Percentiles rank a stretch among this genome's conserved stretches.
Conservation (phyloP, 2,329 filamentous ascomycete species). For the Nigrograna mackinnonii region DNA sequence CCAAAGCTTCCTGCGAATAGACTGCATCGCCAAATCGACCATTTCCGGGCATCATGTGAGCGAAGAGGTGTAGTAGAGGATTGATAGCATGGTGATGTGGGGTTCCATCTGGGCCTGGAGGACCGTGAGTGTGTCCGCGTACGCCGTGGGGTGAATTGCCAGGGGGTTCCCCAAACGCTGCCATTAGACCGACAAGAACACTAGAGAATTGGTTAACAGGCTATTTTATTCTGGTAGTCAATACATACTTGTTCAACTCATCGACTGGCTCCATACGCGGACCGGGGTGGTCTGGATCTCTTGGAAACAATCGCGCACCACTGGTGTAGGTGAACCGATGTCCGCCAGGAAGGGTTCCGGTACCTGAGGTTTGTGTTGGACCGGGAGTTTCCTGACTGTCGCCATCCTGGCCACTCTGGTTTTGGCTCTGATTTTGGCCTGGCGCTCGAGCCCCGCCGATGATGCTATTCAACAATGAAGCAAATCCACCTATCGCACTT, state of each 20-base stretch:
- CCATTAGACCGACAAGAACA: conserved; percentile 36
- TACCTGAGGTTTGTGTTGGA: conserved; percentile 8
- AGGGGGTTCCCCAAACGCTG: conserved; percentile 34
- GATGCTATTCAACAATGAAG: conserved; percentile 51
- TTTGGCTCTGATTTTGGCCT: conserved; percentile 5
- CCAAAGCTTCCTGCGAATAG: conserved; percentile 86
- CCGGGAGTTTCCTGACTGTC: conserved; percentile 18
- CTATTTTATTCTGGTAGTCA: not conserved
- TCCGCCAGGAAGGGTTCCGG: conserved; percentile 14
- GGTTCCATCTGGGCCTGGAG: not conserved
- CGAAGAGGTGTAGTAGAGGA: conserved; percentile 52
- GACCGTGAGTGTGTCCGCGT: conserved; percentile 7
- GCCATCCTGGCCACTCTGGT: conserved; percentile 10
- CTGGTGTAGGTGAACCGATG: conserved; percentile 35
- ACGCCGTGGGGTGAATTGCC: conserved; percentile 15
- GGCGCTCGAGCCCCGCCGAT: conserved; percentile 27
- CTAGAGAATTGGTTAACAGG: conserved; percentile 21
- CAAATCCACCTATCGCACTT: conserved; percentile 46
- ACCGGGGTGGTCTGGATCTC: conserved; percentile 56
- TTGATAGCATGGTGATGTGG: conserved; percentile 7
- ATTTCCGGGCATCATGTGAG: conserved; percentile 28
- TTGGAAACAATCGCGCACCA: conserved; percentile 49
- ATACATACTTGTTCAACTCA: conserved; percentile 50
- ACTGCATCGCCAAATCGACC: conserved; percentile 74
- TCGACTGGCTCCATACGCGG: conserved; percentile 50